Evolutionary conservation across 1,284 basidiomycete species (phyloP).

Genomic region (Ganoderma multipileum): DNA sequence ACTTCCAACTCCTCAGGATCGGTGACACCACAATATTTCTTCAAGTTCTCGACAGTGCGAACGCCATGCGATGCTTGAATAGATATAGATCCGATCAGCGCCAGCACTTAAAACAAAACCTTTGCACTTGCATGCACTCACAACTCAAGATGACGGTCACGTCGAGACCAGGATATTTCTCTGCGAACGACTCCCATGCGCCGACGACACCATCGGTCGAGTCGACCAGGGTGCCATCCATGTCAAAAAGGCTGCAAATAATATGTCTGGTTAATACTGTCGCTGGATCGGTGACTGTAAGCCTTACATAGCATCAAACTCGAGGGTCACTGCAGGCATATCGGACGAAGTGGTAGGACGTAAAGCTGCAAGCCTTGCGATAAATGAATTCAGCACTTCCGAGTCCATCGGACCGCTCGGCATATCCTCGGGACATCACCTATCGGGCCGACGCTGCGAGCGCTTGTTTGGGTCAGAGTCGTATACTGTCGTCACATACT

Average conservation of each 20-base stretch:
- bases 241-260: conserved; percentile 68
- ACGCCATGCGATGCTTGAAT: conserved; percentile 79
- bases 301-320: conserved; percentile 63
- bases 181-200: conserved; percentile 73
- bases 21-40: conserved; percentile 70
- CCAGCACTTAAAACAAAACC: conserved; percentile 14
- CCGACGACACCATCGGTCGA: conserved; percentile 77
- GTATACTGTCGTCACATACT: too few relatives aligned
- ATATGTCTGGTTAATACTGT: conserved; percentile 14
- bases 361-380: not conserved
- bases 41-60: conserved; percentile 81
- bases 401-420: not conserved
- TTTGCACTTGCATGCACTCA: conserved; percentile 39
- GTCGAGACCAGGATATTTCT: conserved; percentile 69
- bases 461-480: conserved; percentile 5
- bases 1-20: conserved; percentile 76
- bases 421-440: not conserved
- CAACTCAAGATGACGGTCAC: conserved; percentile 68
- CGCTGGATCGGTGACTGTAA: conserved; percentile 7
- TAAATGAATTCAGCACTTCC: not conserved
- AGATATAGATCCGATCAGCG: conserved; percentile 4
- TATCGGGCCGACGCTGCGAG: not conserved
- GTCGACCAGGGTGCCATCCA: conserved; percentile 82
- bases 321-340: conserved; percentile 57
- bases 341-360: conserved; percentile 4